phyloP scores from a whole-genome alignment of 1,284 basidiomycete genomes.

The Puccinia hordei region DNA sequence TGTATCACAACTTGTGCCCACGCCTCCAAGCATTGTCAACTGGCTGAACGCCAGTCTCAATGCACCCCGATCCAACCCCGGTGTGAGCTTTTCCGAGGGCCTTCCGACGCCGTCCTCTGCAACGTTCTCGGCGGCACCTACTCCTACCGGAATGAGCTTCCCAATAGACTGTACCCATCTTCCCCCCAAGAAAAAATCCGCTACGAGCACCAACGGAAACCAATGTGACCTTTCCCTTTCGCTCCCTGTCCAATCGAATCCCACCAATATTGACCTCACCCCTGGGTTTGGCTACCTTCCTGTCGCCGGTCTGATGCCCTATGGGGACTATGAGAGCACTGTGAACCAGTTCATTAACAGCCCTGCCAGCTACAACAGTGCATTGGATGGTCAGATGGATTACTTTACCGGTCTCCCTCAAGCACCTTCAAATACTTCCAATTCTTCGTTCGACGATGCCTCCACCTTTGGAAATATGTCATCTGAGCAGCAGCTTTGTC shows the following conservation, averaged over 20 bases:
- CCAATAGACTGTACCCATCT: not conserved
- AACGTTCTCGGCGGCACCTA: slow-evolving; percentile 19
- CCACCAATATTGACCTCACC: slow-evolving; percentile 8
- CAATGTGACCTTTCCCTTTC: not conserved
- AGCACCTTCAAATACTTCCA: not conserved
- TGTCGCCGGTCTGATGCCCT: not conserved
- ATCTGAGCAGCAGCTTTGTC: not conserved
- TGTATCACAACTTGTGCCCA: not conserved
- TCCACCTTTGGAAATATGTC: slow-evolving; percentile 5
- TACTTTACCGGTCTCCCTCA: not conserved
- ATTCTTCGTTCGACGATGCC: not conserved
- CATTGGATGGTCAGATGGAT: not conserved
- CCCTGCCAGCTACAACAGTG: not conserved
- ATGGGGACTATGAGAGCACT: not conserved
- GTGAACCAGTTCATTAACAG: not conserved
- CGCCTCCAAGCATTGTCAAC: not conserved
- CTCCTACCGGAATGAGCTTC: not conserved
- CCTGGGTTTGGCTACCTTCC: not conserved
- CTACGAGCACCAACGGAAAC: not conserved
- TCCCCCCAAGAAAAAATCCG: not conserved
- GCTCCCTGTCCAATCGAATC: not conserved
- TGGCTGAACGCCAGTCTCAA: slow-evolving; percentile 9
- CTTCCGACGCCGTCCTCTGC: slow-evolving; percentile 23
- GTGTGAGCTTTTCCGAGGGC: not conserved
- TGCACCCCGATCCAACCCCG: not conserved